Percentiles rank a stretch among this genome's conserved stretches.
phyloP scores from a whole-genome alignment of 768 basidiomycete species.

The Tylopilus rubrobrunneus region DNA sequence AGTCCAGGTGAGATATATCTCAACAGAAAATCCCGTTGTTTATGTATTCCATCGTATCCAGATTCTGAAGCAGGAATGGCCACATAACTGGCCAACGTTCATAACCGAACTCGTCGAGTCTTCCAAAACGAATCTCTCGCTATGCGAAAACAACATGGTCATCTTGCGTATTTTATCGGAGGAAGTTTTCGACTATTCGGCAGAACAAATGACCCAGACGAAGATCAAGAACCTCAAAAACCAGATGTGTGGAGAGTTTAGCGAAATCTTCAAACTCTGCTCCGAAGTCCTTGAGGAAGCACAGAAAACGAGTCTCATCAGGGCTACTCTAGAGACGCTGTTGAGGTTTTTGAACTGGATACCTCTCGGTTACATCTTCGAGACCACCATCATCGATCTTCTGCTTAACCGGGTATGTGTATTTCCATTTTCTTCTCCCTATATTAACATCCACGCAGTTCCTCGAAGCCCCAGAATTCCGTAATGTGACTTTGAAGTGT shows the following conservation, averaged over 20 bases:
- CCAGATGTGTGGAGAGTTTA: constrained; percentile 96
- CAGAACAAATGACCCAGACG: constrained; percentile 97
- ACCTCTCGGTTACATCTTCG: constrained; percentile 97
- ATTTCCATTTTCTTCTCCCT: constrained; percentile 7
- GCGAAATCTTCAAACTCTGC: constrained; percentile 97
- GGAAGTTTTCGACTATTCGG: constrained; percentile 98
- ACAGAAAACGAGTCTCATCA: constrained; percentile 93
- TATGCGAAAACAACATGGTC: constrained; percentile 99
- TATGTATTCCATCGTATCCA: constrained; percentile 31
- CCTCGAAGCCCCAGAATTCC: constrained; percentile 94
- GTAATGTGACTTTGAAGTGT: constrained; percentile 95
- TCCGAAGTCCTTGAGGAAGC: constrained; percentile 96
- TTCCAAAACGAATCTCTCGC: constrained; percentile 90
- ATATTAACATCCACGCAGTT: constrained; percentile 52
- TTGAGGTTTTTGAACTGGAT: constrained; percentile 99
- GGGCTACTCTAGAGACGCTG: constrained; percentile 90
- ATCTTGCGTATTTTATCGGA: constrained; percentile 96
- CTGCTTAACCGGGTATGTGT: constrained; percentile 80
- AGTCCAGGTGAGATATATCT: constrained; percentile 64
- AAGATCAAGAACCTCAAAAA: constrained; percentile 98
- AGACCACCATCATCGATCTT: constrained; percentile 94
- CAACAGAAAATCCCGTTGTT: not conserved
- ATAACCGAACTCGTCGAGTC: constrained; percentile 96
- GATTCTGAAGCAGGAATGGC: constrained; percentile 99
- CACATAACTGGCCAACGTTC: constrained; percentile 97